Percentiles rank a stretch among this genome's conserved stretches.
Evolutionary conservation across 2,329 filamentous ascomycete genomes (phyloP).

Genomic region (Aureobasidium sp.): DNA sequence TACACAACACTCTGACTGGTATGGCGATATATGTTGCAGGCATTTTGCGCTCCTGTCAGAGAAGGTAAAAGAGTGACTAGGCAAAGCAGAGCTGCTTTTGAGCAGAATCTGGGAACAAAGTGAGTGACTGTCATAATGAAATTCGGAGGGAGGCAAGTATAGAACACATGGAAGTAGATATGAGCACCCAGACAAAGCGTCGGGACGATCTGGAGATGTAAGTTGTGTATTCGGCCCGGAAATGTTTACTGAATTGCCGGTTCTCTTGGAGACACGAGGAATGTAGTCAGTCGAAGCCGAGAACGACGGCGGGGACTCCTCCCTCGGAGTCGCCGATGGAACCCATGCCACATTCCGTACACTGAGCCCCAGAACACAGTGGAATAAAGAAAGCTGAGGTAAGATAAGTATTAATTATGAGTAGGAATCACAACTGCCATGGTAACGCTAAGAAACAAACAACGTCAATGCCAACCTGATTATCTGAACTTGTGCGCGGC

Average conservation of each 20-base stretch:
- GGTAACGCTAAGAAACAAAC: not conserved
- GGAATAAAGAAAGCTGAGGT: not conserved
- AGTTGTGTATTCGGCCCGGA: not conserved
- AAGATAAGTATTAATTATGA: not conserved
- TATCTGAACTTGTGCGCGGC: not conserved
- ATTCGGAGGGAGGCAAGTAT: not conserved
- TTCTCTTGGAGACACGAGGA: not conserved
- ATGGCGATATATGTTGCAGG: not conserved
- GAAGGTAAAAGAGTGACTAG: not conserved
- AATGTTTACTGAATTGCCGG: not conserved
- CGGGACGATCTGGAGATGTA: not conserved
- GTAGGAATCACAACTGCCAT: not conserved
- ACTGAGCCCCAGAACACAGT: not conserved
- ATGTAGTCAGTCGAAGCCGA: not conserved
- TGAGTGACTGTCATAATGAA: not conserved
- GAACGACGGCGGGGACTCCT: not conserved
- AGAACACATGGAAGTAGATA: not conserved
- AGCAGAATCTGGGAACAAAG: not conserved
- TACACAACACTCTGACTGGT: constrained; percentile 16
- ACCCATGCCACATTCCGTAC: not conserved
- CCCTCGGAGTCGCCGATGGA: not conserved
- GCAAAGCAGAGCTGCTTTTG: not conserved
- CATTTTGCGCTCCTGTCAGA: not conserved
- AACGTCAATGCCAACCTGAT: not conserved
- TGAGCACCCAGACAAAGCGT: no score